A percentile compares a stretch with the other conserved stretches of the same genome.
Evolutionary conservation across 2,329 filamentous ascomycete species (phyloP).

Genomic region (Pyrenochaeta sp.): DNA sequence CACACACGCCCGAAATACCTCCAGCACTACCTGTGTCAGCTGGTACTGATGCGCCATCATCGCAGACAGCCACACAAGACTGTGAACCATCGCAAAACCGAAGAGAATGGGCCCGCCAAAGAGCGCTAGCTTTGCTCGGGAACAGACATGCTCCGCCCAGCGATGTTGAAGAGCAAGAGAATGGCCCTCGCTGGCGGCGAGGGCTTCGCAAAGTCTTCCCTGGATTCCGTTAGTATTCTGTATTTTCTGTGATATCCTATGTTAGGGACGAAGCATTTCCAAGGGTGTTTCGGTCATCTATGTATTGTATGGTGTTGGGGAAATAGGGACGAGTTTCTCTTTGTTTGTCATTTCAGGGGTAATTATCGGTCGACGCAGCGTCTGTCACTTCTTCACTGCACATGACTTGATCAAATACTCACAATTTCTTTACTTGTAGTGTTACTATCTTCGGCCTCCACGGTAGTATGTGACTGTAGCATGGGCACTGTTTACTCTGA

Average conservation of each 20-base stretch:
- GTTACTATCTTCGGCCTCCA: too few relatives aligned
- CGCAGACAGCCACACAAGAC: conserved; percentile 9
- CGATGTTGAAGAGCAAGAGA: conserved; percentile 34
- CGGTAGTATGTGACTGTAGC: too few relatives aligned
- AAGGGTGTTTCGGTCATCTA: neutral
- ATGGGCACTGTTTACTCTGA: too few relatives aligned
- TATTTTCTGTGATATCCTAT: conserved; percentile 10
- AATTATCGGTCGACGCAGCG: neutral
- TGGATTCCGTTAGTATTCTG: conserved; percentile 33
- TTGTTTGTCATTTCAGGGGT: neutral
- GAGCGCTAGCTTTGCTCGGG: conserved; percentile 56
- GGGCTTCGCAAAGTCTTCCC: conserved; percentile 45
- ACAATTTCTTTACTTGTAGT: too few relatives aligned
- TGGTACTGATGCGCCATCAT: neutral
- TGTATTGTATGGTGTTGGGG: neutral
- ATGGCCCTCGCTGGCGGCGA: conserved; percentile 34
- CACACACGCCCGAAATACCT: neutral
- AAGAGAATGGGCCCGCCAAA: conserved; percentile 56
- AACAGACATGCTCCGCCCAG: conserved; percentile 27
- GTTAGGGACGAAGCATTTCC: neutral
- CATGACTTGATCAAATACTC: neutral
- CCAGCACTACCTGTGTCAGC: neutral
- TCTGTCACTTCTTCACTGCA: neutral
- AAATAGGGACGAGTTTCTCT: neutral
- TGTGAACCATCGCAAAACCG: conserved; percentile 38